Percentiles rank a stretch among this genome's conserved stretches.
phyloP scores from a whole-genome alignment of 768 basidiomycete species.

The Floccularia luteovirens region DNA sequence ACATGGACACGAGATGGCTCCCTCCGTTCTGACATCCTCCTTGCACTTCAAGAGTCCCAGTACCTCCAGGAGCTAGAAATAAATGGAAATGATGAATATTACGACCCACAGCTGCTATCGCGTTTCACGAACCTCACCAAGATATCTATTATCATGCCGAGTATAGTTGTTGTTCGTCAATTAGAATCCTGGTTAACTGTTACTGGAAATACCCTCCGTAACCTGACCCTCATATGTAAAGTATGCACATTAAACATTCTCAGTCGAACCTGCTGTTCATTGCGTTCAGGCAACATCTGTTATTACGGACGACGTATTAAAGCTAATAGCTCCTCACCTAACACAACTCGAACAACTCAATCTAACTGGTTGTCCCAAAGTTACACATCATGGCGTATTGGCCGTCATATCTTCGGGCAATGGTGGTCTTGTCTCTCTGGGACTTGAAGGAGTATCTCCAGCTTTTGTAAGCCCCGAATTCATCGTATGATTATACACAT shows the following conservation, averaged over 20 bases:
- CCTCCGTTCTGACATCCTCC: slow-evolving; percentile 49
- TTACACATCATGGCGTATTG: slow-evolving; percentile 55
- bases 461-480: slow-evolving; percentile 45
- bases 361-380: slow-evolving; percentile 61
- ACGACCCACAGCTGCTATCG: slow-evolving; percentile 42
- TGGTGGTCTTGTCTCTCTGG: slow-evolving; percentile 42
- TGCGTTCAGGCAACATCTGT: slow-evolving; percentile 43
- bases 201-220: slow-evolving; percentile 39
- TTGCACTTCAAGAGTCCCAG: slow-evolving; percentile 34
- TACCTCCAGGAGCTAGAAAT: slow-evolving; percentile 55
- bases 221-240: slow-evolving; percentile 65
- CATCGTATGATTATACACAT: not conserved
- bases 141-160: slow-evolving; percentile 74
- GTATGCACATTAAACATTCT: slow-evolving; percentile 19
- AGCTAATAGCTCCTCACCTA: slow-evolving; percentile 40
- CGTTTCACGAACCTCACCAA: slow-evolving; percentile 43
- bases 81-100: slow-evolving; percentile 57
- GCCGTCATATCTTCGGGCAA: slow-evolving; percentile 37
- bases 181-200: slow-evolving; percentile 43
- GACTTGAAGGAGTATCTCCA: slow-evolving; percentile 55
- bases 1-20: slow-evolving; percentile 82
- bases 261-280: not conserved
- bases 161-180: slow-evolving; percentile 37
- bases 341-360: slow-evolving; percentile 45
- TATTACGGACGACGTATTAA: slow-evolving; percentile 51